A percentile compares a stretch with the other conserved stretches of the same genome.
These are phyloP conservation scores for Ochetophila trinervis DNA, from an alignment of 306 rosid species.

Conservation along the genomic window DNA sequence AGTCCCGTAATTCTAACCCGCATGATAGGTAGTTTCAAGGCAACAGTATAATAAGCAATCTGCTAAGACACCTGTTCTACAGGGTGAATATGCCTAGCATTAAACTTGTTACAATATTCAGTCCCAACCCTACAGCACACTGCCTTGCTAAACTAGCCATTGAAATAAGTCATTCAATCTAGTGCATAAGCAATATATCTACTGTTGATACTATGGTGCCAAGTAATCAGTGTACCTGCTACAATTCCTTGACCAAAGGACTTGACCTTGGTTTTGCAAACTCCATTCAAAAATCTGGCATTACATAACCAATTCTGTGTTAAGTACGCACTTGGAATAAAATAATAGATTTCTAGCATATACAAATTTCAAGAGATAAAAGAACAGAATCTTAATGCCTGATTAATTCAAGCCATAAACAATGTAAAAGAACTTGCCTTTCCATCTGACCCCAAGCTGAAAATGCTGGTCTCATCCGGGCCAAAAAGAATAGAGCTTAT, in stretches of 20 bases:
- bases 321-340: not conserved
- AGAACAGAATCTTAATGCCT: not conserved
- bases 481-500: constrained; percentile 91
- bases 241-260: constrained; percentile 86
- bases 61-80: no score
- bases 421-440: constrained; percentile 49
- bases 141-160: no score
- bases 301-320: constrained; percentile 14
- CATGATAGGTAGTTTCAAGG: no score
- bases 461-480: constrained; percentile 95
- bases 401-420: constrained; percentile 16
- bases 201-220: constrained; percentile 4
- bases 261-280: constrained; percentile 94
- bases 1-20: not conserved
- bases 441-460: constrained; percentile 90
- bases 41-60: no score
- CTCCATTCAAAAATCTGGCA: constrained; percentile 94
- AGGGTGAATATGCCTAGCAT: no score
- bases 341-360: not conserved
- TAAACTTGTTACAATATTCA: no score
- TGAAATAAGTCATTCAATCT: not conserved
- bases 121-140: no score
- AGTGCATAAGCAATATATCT: not conserved
- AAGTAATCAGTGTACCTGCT: constrained; percentile 51
- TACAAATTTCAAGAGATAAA: not conserved